A percentile compares a stretch with the other conserved stretches of the same genome.
phyloP scores from a whole-genome alignment of 306 rosid species.

The Ammopiptanthus mongolicus region DNA sequence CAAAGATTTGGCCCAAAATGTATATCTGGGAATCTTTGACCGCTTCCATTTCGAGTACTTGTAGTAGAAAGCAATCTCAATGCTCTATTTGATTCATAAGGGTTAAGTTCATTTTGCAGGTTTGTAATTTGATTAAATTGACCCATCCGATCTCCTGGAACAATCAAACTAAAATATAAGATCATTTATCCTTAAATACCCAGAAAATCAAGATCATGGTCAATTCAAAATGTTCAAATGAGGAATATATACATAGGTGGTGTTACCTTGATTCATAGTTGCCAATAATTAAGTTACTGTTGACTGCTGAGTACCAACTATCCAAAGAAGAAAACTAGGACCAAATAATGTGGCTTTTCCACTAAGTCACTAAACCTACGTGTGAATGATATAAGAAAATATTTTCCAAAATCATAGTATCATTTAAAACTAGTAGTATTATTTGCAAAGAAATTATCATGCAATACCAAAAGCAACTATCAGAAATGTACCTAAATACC shows the following conservation, averaged over 20 bases:
- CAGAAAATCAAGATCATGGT: no score
- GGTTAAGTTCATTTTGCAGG: neutral
- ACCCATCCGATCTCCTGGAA: neutral
- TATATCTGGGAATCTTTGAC: no score
- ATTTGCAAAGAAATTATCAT: no score
- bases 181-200: neutral
- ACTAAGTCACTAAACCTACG: neutral
- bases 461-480: no score
- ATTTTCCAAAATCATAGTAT: neutral
- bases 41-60: no score
- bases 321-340: neutral
- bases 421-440: neutral
- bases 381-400: neutral
- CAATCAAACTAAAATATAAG: neutral
- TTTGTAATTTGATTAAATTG: neutral
- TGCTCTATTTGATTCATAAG: neutral
- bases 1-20: no score
- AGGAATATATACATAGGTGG: neutral
- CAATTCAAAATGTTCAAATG: no score
- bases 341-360: neutral
- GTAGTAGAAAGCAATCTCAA: no score
- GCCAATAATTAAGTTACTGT: neutral
- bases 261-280: no score
- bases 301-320: neutral
- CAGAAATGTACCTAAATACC: no score